Evolutionary conservation across 768 basidiomycete genomes (phyloP), one percentile per base, ranked within the genome.

Genomic region (Hydnum rufescens): DNA sequence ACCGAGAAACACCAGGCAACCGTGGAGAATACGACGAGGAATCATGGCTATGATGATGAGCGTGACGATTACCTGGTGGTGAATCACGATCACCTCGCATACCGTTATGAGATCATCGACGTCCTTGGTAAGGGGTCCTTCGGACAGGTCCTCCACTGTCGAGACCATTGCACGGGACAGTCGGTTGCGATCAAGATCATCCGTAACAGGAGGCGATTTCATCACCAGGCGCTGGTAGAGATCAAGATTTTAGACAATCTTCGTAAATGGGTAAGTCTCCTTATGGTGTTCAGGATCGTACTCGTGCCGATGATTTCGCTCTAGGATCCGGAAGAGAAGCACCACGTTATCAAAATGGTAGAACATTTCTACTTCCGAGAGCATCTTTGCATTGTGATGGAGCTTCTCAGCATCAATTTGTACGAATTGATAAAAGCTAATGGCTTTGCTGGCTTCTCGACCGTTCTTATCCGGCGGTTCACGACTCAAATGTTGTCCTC

Each of bases 141-240:
- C 59, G 95, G 95, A 18, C 95, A 97, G 63, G 95, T 99, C 13
- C 66, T 96, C 19, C 82, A 86, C 62, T 96, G 93, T 65, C 80
- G 93, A 39, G 95, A 97, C 66, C 87, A 97, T 63, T 79, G 77
- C 61, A 89, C 90, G 8, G 95, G 95, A 5, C 76, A 85, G 60
- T 90, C 88, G n/a, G 87, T 97, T 5, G 95, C 95, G 18, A 80
- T 99, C 69, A 99, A 99, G 73, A 97, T 99, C 57, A 97, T 99
- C 60, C 79, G 95, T 36, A 97, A 97, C 71, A 97, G 96, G 73
- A 96, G 97, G 66, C 75, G 95, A 47, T 97, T 97, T 70, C 92
- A 97, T 64, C 87, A 93, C 60, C 95, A 97, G 64, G 95, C 93
- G 0, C 65, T 97, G 42, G 92, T 97, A n/a, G 95, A 97, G 68